Base-by-base conservation (phyloP, 352 stramenopile species). In the Phytophthora podocarpi region DNA sequence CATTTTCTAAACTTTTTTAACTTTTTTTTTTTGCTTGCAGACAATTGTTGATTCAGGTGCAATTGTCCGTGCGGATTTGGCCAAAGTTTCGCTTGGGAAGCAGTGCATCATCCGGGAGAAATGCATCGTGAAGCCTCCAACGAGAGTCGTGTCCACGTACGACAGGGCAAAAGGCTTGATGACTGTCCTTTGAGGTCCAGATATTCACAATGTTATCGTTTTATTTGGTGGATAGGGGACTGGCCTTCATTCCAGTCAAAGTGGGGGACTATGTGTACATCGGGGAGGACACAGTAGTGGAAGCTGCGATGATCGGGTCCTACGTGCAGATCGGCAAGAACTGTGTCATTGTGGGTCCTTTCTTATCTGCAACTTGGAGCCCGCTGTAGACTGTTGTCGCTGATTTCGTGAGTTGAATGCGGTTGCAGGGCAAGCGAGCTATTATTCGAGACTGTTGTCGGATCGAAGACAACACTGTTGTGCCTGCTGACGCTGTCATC, bases 361-460 rank as follows among this genome's bases (percentile, higher is more conserved):
- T 4, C 21, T 11, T 26, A 12, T 39, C 49, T 51, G 10, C 12
- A 31, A 12, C 4, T 59, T 54, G n/a, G 11, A 28, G 39, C n/a
- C 9, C 7, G 13, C 3, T 30, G 3, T 18, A 32, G 28, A 24
- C 15, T 40, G 10, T n/a, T 28, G 16, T 35, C n/a, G 9, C 5
- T 64, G n/a, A 37, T 70, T 5, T 35, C 15, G 7, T 30, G 23
- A 34, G 9, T 15, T 50, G 18, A 39, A 21, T 27, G 15, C 5
- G 37, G 21, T 28, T 41, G 13, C 32, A 94, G 85, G 82, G 83
- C 34, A 95, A 95, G 59, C 83, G 83, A 16, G 75, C 75, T 13
- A 93, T 95, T 48, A 91, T 95, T 63, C 83, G 83, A 51, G 85
- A 95, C 60, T 95, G 85, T 70, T 95, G 85, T 37, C 78, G 72